Evolutionary conservation across 2,329 filamentous ascomycete genomes (phyloP).

Genomic region (Tolypocladium capitatum): DNA sequence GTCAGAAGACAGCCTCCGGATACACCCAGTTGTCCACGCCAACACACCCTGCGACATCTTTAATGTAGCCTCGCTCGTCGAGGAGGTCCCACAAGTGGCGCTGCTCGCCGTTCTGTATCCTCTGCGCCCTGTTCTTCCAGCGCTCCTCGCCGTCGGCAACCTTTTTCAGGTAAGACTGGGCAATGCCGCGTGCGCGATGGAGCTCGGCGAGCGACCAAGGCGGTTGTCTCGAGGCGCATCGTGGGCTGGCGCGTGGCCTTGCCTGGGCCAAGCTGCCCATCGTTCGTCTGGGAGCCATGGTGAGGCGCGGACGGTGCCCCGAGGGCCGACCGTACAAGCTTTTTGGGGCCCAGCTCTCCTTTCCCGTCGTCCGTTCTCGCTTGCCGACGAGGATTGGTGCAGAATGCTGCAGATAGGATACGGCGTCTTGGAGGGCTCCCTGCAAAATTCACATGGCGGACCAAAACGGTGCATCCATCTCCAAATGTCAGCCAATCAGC

Average conservation of each 20-base stretch:
- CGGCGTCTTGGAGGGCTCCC: background rate
- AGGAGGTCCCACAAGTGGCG: constrained; percentile 49
- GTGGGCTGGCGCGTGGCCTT: constrained; percentile 10
- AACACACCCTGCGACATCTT: constrained; percentile 59
- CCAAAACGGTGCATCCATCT: constrained; percentile 3
- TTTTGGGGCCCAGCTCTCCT: background rate
- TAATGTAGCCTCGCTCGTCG: constrained; percentile 59
- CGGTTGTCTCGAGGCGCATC: constrained; percentile 11
- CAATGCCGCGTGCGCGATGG: constrained; percentile 21
- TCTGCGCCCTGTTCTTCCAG: constrained; percentile 34
- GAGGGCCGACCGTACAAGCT: background rate
- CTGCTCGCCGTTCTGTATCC: constrained; percentile 35
- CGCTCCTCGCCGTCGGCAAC: constrained; percentile 23
- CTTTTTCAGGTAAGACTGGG: constrained; percentile 31
- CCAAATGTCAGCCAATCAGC: constrained; percentile 16
- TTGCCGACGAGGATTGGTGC: background rate
- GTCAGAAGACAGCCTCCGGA: background rate
- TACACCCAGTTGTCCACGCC: constrained; percentile 7
- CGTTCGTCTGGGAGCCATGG: constrained; percentile 15
- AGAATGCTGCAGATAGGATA: background rate
- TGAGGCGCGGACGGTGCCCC: background rate
- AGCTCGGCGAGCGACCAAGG: constrained; percentile 9
- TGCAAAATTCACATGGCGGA: constrained; percentile 15
- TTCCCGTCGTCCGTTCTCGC: background rate
- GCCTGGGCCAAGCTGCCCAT: constrained; percentile 12